Percentiles rank a stretch among this genome's conserved stretches.
These are phyloP conservation scores for Lepiota brunneoincarnata DNA, from an alignment of 768 basidiomycete species.

Conservation along the genomic window DNA sequence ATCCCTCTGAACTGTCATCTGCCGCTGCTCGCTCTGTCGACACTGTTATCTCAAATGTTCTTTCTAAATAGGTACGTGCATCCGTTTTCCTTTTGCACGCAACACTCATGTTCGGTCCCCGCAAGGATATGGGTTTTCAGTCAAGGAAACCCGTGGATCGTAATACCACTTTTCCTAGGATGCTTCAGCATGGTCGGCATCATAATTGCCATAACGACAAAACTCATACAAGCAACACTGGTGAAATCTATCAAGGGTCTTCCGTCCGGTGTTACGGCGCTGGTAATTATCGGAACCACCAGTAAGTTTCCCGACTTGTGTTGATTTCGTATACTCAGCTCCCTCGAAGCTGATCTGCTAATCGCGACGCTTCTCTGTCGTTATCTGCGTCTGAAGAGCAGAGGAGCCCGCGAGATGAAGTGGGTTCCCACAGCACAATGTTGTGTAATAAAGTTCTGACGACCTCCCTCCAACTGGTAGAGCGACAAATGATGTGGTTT, in stretches of 20 bases:
- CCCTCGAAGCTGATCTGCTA: constrained; percentile 10
- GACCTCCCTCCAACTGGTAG: not conserved
- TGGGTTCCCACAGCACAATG: not conserved
- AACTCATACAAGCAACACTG: not conserved
- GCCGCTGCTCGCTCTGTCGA: constrained; percentile 13
- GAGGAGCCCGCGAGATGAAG: constrained; percentile 1
- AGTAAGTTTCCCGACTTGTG: not conserved
- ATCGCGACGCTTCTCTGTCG: constrained; percentile 14
- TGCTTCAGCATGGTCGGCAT: constrained; percentile 8
- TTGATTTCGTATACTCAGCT: not conserved
- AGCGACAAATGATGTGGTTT: constrained; percentile 9
- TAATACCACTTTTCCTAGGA: not conserved
- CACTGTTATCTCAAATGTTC: constrained; percentile 15
- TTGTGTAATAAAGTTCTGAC: not conserved
- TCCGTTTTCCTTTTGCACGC: not conserved
- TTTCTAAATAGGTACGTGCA: constrained; percentile 15
- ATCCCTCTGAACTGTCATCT: constrained; percentile 13
- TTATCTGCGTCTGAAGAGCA: constrained; percentile 11
- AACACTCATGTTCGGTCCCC: not conserved
- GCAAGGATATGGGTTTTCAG: constrained; percentile 16
- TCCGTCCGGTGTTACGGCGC: too few relatives aligned
- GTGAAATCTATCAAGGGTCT: not conserved
- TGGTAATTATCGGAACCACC: not conserved
- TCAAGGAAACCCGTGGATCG: constrained; percentile 6
- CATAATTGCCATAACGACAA: constrained; percentile 1